Evolutionary conservation across 2,329 filamentous ascomycete species (phyloP).

Genomic region (Dryadomyces sulphureus): DNA sequence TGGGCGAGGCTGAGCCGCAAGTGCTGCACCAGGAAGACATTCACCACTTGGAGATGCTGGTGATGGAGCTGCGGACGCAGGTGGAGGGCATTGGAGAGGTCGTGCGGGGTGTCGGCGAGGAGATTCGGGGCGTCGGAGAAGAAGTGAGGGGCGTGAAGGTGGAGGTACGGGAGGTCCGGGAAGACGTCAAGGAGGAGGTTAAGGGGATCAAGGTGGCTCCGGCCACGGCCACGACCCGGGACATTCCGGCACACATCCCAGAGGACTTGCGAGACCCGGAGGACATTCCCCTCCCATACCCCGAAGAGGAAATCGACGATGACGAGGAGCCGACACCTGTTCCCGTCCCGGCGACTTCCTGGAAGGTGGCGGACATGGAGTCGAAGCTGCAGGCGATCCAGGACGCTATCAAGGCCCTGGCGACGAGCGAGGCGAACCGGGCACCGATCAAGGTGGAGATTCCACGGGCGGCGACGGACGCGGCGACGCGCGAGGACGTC

Average conservation of each 20-base stretch:
- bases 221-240: neutral
- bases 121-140: no score
- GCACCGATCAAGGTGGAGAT: neutral
- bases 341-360: neutral
- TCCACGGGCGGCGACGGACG: conserved; percentile 21
- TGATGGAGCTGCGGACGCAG: conserved; percentile 71
- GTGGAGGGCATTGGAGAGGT: conserved; percentile 57
- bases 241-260: neutral
- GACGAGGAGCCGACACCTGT: neutral
- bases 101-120: neutral
- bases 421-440: no score
- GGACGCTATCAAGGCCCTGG: conserved; percentile 20
- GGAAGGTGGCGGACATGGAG: conserved; percentile 26
- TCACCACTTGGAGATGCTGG: conserved; percentile 70
- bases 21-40: conserved; percentile 56
- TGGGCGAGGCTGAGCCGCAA: conserved; percentile 37
- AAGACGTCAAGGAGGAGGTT: no score
- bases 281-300: no score
- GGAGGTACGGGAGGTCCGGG: no score
- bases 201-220: no score
- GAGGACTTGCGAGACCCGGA: no score
- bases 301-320: neutral
- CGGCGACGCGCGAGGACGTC: conserved; percentile 67
- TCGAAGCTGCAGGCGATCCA: conserved; percentile 33
- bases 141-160: no score